Evolutionary conservation across 495 filamentous ascomycete genomes (phyloP).

Genomic region (Aspergillus biplanus): DNA sequence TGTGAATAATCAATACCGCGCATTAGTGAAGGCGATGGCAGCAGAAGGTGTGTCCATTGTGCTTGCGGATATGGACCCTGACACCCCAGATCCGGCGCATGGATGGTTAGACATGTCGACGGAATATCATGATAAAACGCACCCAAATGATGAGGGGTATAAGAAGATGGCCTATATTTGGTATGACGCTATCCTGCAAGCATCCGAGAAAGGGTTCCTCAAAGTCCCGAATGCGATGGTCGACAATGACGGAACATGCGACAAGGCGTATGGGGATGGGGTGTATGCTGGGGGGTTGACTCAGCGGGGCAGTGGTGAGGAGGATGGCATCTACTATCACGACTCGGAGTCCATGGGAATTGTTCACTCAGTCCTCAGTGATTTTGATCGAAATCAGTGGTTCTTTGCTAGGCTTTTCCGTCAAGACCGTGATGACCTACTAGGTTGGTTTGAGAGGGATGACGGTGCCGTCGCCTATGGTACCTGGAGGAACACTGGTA

Average conservation of each 20-base stretch:
- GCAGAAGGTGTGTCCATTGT: neutral
- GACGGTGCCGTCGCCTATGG: neutral
- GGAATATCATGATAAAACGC: neutral
- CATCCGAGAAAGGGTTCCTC: neutral
- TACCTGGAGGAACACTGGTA: neutral
- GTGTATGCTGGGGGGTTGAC: neutral
- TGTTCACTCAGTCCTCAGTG: neutral
- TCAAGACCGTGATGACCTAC: neutral
- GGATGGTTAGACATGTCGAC: neutral
- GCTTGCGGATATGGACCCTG: neutral
- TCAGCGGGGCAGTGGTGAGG: neutral
- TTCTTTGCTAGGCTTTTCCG: neutral
- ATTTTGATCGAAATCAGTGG: neutral
- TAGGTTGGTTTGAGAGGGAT: neutral
- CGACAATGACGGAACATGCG: neutral
- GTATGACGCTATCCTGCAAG: neutral
- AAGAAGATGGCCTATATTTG: neutral
- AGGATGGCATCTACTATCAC: neutral
- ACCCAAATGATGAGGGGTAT: slow-evolving; percentile 5
- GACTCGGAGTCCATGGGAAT: neutral
- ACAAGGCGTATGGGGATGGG: neutral
- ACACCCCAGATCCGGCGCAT: neutral
- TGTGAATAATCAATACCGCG: neutral
- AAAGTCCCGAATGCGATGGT: neutral
- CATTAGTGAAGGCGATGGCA: neutral